A percentile compares a stretch with the other conserved stretches of the same genome.
These are phyloP conservation scores for Tuber umbilicatum DNA, from an alignment of 495 filamentous ascomycete species.

Conservation along the genomic window DNA sequence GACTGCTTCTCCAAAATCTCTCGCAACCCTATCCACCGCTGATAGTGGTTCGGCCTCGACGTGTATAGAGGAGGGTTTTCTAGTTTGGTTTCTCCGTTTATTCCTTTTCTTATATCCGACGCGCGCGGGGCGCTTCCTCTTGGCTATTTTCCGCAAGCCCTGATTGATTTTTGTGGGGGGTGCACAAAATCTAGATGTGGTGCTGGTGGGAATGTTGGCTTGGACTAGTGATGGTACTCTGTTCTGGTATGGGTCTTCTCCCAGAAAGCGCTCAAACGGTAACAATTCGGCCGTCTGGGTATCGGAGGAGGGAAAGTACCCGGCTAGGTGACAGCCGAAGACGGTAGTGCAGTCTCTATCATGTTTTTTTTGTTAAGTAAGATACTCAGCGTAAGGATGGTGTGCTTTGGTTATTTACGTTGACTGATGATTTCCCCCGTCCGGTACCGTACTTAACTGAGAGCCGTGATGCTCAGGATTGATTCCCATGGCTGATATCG, in stretches of 20 bases:
- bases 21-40: background rate
- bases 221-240: background rate
- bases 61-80: background rate
- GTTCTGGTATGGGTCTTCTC: background rate
- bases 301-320: background rate
- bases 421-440: background rate
- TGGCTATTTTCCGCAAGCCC: background rate
- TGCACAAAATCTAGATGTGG: background rate
- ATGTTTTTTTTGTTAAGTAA: background rate
- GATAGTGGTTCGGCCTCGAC: background rate
- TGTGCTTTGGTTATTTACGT: background rate
- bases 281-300: background rate
- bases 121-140: background rate
- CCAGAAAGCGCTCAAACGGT: background rate
- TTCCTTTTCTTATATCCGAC: too few relatives aligned
- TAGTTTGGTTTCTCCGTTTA: background rate
- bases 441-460: background rate
- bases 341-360: background rate
- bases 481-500: background rate
- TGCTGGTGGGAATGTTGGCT: background rate
- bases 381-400: background rate
- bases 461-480: background rate
- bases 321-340: background rate
- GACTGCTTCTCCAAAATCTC: background rate
- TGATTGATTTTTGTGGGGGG: background rate